Conservation (phyloP, 1,139 yeast species). For the Taiozyma onychis region DNA sequence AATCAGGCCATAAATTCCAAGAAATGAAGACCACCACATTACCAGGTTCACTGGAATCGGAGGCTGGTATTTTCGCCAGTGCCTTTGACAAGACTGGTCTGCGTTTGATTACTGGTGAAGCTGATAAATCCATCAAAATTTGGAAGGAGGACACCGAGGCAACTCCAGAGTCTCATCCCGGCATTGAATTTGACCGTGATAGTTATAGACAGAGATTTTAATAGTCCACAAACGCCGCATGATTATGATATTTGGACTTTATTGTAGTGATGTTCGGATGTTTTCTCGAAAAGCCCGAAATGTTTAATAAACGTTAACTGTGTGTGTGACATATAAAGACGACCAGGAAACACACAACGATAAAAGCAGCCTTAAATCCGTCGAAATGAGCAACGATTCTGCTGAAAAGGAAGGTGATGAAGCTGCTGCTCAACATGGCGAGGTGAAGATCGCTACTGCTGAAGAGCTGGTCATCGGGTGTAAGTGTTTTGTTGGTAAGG, state of each 20-base stretch:
- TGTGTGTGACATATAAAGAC: not conserved
- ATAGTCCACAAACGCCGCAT: not conserved
- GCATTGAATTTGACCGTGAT: slow-evolving; percentile 40
- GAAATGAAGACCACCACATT: slow-evolving; percentile 45
- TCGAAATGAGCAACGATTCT: slow-evolving; percentile 10
- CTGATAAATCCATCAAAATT: slow-evolving; percentile 82
- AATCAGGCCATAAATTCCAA: slow-evolving; percentile 60
- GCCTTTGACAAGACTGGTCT: slow-evolving; percentile 77
- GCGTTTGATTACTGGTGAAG: slow-evolving; percentile 79
- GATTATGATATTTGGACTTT: not conserved
- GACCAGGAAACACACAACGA: not conserved
- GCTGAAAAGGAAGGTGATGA: not conserved
- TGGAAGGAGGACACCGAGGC: slow-evolving; percentile 60
- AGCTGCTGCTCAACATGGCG: slow-evolving; percentile 8
- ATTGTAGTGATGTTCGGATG: not conserved
- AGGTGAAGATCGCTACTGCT: slow-evolving; percentile 24
- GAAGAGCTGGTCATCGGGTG: slow-evolving; percentile 65
- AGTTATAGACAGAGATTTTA: slow-evolving; percentile 19
- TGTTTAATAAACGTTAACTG: too few species aligned
- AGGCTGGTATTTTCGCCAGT: slow-evolving; percentile 65
- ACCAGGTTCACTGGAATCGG: slow-evolving; percentile 67
- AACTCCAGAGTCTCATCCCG: slow-evolving; percentile 41
- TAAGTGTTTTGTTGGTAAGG: slow-evolving; percentile 76
- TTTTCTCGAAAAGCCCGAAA: not conserved
- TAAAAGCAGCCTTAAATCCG: not conserved